phyloP scores from a whole-genome alignment of 805 yeast species.

The Allodekkera sacchari region DNA sequence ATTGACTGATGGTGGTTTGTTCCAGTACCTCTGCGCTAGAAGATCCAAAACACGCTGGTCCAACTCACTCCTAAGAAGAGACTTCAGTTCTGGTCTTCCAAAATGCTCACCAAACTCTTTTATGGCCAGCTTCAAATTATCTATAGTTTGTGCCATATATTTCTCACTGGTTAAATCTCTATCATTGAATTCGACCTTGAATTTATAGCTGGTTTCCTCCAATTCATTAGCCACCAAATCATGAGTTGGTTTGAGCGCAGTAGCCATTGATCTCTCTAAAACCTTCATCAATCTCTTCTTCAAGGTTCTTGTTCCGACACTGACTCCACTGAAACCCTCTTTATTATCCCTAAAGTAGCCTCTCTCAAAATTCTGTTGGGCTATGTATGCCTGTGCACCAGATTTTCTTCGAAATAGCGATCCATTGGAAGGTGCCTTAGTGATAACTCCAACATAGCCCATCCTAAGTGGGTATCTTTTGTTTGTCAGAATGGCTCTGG shows the following conservation, averaged over 20 bases:
- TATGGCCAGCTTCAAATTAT: conserved; percentile 72
- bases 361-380: conserved; percentile 61
- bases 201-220: conserved; percentile 87
- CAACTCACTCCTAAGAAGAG: conserved; percentile 70
- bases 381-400: conserved; percentile 54
- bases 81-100: conserved; percentile 73
- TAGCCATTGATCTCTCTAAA: conserved; percentile 85
- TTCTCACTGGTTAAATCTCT: conserved; percentile 90
- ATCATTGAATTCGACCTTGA: conserved; percentile 95
- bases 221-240: conserved; percentile 78
- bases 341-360: conserved; percentile 58
- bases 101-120: conserved; percentile 81
- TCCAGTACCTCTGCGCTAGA: conserved; percentile 90
- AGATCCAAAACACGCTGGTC: conserved; percentile 87
- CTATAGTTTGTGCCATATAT: conserved; percentile 86
- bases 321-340: conserved; percentile 51
- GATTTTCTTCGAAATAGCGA: conserved; percentile 46
- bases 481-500: conserved; percentile 61
- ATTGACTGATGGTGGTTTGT: conserved; percentile 38
- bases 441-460: conserved; percentile 99
- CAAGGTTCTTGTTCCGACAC: conserved; percentile 67
- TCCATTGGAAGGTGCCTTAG: conserved; percentile 47
- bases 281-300: conserved; percentile 79
- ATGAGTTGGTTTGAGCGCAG: conserved; percentile 80
- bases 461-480: conserved; percentile 81